Base-by-base conservation (phyloP, 805 yeast species). In the Ogataea salicorniae region DNA sequence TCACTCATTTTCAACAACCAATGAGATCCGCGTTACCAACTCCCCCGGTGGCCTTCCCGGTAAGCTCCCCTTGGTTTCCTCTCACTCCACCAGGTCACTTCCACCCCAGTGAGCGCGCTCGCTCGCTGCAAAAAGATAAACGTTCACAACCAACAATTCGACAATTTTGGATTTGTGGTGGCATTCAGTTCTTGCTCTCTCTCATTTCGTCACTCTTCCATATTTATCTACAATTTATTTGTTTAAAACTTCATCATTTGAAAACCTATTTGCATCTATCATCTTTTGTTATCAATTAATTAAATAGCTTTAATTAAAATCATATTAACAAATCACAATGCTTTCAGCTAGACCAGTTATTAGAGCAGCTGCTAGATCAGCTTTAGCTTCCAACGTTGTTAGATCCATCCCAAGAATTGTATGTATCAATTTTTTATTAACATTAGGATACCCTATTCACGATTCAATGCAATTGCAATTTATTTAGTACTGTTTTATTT, bases 271-370 rank as follows among this genome's bases (percentile, higher is more conserved):
- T 34, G 4, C 11, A 17, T 17, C 18, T n/a, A n/a, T 16, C 11
- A 17, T 18, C 34, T 7, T 6, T 37, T 17, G 33, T 34, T 37
- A 37, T 43, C 31, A 42, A 42, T 29, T 38, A 37, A 37, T 43
- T 31, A 20, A 29, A 29, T 43, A 15, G 26, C 15, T 38, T 33
- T 37, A 22, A 20, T 38, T 34, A 15, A 14, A 34, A 20, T 14
- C 20, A n/a, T 38, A 43, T 33, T 37, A 36, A 43, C 36, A 16
- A 18, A 26, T 44, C 37, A 44, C 39, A 39, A 85, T 86, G 94
- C 84, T 86, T 77, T 83, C 91, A 66, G 80, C 83, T 69, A 89
- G 94, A 80, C 81, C 90, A 72, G 80, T 82, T 74, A 77, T 84
- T 72, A 87, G 91, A 77, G 80, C 87, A 69, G 89, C 89, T 70